These are phyloP conservation scores for Aurinia saxatilis DNA, from an alignment of 345 rosid species.

Conservation along the genomic window DNA sequence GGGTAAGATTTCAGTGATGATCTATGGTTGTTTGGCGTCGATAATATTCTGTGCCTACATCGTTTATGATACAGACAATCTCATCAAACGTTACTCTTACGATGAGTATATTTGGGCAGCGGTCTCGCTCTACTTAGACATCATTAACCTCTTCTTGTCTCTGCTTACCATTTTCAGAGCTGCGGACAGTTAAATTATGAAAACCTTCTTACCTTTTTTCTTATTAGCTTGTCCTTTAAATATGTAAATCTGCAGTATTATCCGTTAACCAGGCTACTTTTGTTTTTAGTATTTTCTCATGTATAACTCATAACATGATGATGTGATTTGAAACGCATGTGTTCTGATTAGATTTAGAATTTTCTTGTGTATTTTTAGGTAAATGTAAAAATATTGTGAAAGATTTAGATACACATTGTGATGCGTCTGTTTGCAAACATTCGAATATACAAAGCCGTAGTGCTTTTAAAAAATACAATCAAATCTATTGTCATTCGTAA, in stretches of 20 bases:
- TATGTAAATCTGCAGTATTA: neutral
- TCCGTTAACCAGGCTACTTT: too few relatives aligned
- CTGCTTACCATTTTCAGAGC: slow-evolving; percentile 72
- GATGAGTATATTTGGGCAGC: slow-evolving; percentile 94
- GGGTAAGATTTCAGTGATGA: slow-evolving; percentile 63
- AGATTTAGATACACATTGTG: too few relatives aligned
- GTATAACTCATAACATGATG: neutral
- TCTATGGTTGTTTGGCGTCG: slow-evolving; percentile 66
- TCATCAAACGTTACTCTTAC: slow-evolving; percentile 68
- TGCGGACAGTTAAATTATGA: slow-evolving; percentile 30
- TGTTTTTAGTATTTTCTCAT: neutral
- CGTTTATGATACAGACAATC: slow-evolving; percentile 77
- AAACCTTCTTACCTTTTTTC: neutral
- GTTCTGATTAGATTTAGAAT: too few relatives aligned
- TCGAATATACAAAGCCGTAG: too few relatives aligned
- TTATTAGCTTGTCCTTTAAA: neutral
- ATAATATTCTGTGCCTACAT: slow-evolving; percentile 81
- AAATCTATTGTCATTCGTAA: too few relatives aligned
- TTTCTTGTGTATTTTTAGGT: neutral
- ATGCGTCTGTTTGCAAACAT: too few relatives aligned
- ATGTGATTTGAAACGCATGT: neutral
- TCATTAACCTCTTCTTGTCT: slow-evolving; percentile 70
- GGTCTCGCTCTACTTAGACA: slow-evolving; percentile 63
- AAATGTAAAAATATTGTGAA: too few relatives aligned
- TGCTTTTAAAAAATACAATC: too few relatives aligned